phyloP scores from a whole-genome alignment of 23 red algal species.

The Gracilaria domingensis region DNA sequence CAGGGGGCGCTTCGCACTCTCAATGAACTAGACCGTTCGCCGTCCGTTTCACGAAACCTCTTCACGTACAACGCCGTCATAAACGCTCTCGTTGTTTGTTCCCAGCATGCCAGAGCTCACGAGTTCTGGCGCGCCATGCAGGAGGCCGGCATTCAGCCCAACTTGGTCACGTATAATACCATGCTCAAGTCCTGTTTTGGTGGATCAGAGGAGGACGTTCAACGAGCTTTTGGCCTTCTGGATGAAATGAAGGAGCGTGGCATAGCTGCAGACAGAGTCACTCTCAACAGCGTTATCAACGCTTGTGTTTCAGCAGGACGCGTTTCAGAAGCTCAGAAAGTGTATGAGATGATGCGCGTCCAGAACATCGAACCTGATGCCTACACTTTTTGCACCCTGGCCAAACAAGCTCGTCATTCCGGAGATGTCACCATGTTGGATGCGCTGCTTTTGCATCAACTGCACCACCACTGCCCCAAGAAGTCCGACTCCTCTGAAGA shows the following conservation, averaged over 20 bases:
- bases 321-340: conserved; percentile 39
- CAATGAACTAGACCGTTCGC: conserved; percentile 53
- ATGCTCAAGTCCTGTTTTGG: conserved; percentile 69
- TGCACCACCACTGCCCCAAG: conserved; percentile 50
- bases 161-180: conserved; percentile 75
- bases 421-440: conserved; percentile 61
- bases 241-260: conserved; percentile 71
- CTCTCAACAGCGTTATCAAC: conserved; percentile 64
- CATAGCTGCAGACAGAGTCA: conserved; percentile 61
- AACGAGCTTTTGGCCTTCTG: conserved; percentile 48
- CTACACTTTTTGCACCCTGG: conserved; percentile 65
- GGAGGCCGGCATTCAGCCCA: conserved; percentile 67
- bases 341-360: conserved; percentile 51
- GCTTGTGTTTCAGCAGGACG: conserved; percentile 61
- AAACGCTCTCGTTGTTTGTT: conserved; percentile 64
- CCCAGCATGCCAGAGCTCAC: conserved; percentile 56
- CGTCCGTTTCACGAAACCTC: conserved; percentile 50
- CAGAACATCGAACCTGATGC: conserved; percentile 49
- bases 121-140: conserved; percentile 68
- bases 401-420: conserved; percentile 45
- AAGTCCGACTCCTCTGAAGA: not conserved
- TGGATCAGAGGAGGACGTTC: conserved; percentile 43
- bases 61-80: conserved; percentile 74
- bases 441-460: conserved; percentile 65
- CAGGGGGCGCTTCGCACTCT: conserved; percentile 48